Evolutionary conservation across 257 asterid genomes (phyloP).

Genomic region (Solanum neorickii): DNA sequence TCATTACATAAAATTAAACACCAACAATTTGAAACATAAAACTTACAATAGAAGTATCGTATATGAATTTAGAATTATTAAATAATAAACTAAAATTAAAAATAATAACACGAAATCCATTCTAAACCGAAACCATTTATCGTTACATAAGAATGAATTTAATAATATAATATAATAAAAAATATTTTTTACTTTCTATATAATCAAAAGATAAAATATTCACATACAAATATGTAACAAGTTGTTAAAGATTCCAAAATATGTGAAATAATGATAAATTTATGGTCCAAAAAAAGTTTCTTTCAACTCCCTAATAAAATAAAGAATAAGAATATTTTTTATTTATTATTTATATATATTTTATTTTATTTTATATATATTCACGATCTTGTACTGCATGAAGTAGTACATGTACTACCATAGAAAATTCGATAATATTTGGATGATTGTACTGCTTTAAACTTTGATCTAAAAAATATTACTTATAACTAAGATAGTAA

Average conservation of each 20-base stretch:
- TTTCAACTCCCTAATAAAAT: neutral
- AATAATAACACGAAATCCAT: too few species aligned
- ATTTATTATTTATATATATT: neutral
- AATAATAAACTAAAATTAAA: too few species aligned
- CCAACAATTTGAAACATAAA: neutral
- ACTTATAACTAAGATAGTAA: too few species aligned
- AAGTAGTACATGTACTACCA: neutral
- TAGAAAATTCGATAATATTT: neutral
- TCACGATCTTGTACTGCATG: neutral
- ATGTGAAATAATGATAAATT: neutral
- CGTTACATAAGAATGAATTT: too few species aligned
- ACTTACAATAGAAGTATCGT: neutral
- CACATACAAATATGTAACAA: neutral
- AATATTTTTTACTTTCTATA: neutral
- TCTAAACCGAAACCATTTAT: too few species aligned
- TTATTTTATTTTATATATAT: neutral
- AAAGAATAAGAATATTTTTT: neutral
- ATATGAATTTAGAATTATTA: too few species aligned
- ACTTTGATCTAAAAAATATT: neutral
- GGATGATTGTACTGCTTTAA: neutral
- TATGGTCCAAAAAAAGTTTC: neutral
- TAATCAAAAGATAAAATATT: neutral
- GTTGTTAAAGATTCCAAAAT: neutral
- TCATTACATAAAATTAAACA: neutral
- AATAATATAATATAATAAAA: too few species aligned